Evolutionary conservation across 208 protist species (phyloP), one percentile per base, ranked within the genome.

Genomic region (Crithidia expoeki): DNA sequence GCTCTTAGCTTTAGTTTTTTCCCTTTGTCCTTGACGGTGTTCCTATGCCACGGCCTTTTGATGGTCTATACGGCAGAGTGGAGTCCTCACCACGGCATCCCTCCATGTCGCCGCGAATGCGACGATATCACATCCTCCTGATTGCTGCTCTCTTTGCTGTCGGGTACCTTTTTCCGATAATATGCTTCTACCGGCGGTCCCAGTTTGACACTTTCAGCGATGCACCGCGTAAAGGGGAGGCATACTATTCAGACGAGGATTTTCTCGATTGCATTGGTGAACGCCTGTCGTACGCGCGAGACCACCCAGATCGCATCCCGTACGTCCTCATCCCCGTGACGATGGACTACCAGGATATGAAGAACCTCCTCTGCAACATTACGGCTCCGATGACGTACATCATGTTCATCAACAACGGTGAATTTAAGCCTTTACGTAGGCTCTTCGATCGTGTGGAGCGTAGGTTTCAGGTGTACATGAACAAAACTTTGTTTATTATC

Each of bases 401-500:
- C 40, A 80, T 78, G 79, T 51, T 79, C 4, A 72, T 84, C 30
- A 68, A 81, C 52, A 84, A 74, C 51, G 79, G 74, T 36, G 42
- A 71, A 23, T 77, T 77, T 17, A 36, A 33, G 0, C 68, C 68
- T 0, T 34, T 84, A 4, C 34, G 63, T 0, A 17, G 50, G 2
- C 57, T 76, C 1, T 49, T 81, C 11, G 51, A 72, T 12, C 64
- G 63, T 10, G 36, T 73, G 2, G 66, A 62, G 27, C 2, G 12
- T 0, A 21, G 49, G 16, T 21, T 76, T 14, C 14, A 38, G 6
- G 9, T 11, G 1, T 58, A 58, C 38, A 47, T 66, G 33, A 32
- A 51, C 17, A 60, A 68, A 19, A 68, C 53, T 21, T 30, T 80
- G 11, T 74, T 75, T 23, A 64, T 75, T 5, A 53, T 58, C 16